phyloP scores from a whole-genome alignment of 805 yeast species.

The Yarrowia hollandica region DNA sequence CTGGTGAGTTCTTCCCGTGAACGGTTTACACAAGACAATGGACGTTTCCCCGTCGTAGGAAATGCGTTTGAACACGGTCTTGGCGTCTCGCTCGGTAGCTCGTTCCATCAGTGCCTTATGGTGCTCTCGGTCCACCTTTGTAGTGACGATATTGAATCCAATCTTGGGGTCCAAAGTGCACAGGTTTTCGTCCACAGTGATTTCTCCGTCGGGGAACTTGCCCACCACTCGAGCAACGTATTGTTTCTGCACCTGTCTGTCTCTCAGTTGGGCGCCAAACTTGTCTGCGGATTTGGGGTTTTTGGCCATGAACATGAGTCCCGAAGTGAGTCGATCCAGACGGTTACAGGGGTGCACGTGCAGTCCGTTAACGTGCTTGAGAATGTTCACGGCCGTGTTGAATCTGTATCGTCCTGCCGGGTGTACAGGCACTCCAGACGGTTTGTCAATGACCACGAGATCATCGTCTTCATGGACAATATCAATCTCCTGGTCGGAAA shows the following conservation, averaged over 20 bases:
- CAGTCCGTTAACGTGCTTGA: slow-evolving; percentile 67
- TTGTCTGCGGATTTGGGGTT: slow-evolving; percentile 74
- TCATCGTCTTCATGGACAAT: slow-evolving; percentile 78
- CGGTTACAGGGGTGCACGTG: slow-evolving; percentile 85
- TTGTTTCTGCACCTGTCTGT: slow-evolving; percentile 72
- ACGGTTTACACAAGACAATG: slow-evolving; percentile 79
- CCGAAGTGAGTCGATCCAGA: slow-evolving; percentile 87
- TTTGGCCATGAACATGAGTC: slow-evolving; percentile 87
- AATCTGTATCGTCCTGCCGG: slow-evolving; percentile 85
- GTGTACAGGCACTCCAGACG: slow-evolving; percentile 93
- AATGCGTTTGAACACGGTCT: slow-evolving; percentile 64
- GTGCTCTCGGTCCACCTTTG: slow-evolving; percentile 55
- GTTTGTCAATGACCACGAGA: slow-evolving; percentile 83
- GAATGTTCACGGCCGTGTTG: slow-evolving; percentile 75
- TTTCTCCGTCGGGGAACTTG: slow-evolving; percentile 64
- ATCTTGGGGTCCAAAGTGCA: slow-evolving; percentile 71
- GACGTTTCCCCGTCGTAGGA: slow-evolving; percentile 69
- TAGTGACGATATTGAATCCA: slow-evolving; percentile 61
- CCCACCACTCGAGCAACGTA: slow-evolving; percentile 89
- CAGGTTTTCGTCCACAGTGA: slow-evolving; percentile 66
- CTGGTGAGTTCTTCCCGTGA: slow-evolving; percentile 94
- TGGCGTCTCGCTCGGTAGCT: slow-evolving; percentile 72
- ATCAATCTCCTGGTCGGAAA: slow-evolving; percentile 56
- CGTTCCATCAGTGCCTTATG: slow-evolving; percentile 73
- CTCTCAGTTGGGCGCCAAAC: slow-evolving; percentile 66